phyloP scores from a whole-genome alignment of 2,329 filamentous ascomycete species.

The Alternaria sp. region DNA sequence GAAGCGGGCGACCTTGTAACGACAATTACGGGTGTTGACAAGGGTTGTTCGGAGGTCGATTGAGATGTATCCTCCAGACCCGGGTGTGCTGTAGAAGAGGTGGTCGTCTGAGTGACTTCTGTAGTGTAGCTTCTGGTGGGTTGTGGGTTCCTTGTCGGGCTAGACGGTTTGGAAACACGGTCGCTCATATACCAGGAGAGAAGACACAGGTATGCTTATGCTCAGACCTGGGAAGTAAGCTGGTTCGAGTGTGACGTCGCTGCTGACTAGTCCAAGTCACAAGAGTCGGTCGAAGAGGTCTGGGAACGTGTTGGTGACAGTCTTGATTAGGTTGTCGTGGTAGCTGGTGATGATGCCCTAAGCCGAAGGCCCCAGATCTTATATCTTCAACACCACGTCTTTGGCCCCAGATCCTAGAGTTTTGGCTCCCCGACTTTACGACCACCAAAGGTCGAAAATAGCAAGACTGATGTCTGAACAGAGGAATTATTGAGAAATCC shows the following conservation, averaged over 20 bases:
- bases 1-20: conserved; percentile 24
- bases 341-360: conserved; percentile 20
- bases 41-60: conserved; percentile 28
- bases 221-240: not conserved
- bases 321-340: conserved; percentile 12
- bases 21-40: conserved; percentile 30
- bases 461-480: conserved; percentile 29
- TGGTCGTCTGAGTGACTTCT: conserved; percentile 16
- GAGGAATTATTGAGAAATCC: conserved; percentile 29
- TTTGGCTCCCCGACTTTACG: conserved; percentile 18
- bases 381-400: conserved; percentile 28
- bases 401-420: conserved; percentile 22
- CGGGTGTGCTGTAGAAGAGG: conserved; percentile 16
- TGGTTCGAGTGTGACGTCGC: conserved; percentile 9
- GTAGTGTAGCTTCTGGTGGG: conserved; percentile 14
- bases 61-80: conserved; percentile 32
- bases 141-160: conserved; percentile 36
- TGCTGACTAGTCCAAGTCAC: conserved; percentile 8
- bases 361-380: conserved; percentile 28
- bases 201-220: conserved; percentile 8
- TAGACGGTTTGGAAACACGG: conserved; percentile 27
- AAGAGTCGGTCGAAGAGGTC: conserved; percentile 1
- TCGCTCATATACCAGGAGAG: conserved; percentile 34
- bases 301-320: conserved; percentile 10
- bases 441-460: conserved; percentile 36